Conservation (phyloP, 1,139 yeast genomes). For the Sugiyamaella japonica region DNA sequence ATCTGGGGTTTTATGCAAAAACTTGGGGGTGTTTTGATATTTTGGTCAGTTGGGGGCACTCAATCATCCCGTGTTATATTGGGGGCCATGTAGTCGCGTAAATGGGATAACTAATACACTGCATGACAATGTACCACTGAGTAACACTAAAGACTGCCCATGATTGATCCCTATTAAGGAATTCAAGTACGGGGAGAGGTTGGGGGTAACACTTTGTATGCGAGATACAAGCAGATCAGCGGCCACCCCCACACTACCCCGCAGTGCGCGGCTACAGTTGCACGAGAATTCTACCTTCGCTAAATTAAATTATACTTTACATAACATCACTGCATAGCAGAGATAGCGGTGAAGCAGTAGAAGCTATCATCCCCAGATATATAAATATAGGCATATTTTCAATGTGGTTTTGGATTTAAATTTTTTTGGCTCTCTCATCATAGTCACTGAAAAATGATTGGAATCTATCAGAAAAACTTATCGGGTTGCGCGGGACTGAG, state of each 20-base stretch:
- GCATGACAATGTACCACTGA: neutral
- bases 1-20: neutral
- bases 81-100: neutral
- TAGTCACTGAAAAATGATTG: conserved; percentile 6
- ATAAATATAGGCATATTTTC: neutral
- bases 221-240: neutral
- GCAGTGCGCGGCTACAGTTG: neutral
- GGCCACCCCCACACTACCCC: conserved; percentile 1
- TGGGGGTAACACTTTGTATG: neutral
- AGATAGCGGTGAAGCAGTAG: neutral
- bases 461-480: conserved; percentile 16
- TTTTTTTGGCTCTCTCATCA: neutral
- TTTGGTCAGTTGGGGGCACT: neutral
- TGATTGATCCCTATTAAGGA: neutral
- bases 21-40: neutral
- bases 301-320: neutral
- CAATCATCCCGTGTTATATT: neutral
- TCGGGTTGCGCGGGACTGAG: conserved; percentile 19
- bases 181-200: neutral
- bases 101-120: neutral
- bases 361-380: neutral
- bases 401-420: neutral
- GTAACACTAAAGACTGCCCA: neutral
- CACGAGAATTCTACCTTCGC: neutral
- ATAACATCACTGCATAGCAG: neutral